Conservation (phyloP, 2,329 filamentous ascomycete species). For the Hymenoscyphus fructigenus region DNA sequence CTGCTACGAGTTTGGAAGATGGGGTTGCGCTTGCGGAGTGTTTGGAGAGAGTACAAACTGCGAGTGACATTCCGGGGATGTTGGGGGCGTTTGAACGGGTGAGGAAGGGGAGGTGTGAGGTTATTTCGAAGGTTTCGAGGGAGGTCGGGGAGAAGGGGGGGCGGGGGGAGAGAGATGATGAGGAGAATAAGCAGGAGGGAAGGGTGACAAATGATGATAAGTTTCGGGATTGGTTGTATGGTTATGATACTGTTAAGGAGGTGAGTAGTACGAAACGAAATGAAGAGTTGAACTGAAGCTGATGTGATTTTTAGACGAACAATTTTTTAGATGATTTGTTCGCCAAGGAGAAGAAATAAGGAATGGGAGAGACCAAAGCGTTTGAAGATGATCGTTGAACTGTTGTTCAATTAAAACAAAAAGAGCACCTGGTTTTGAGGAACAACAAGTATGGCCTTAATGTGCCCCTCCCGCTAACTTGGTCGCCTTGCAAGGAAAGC, state of each 20-base stretch:
- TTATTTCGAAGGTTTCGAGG: neutral
- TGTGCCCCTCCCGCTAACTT: too few relatives aligned
- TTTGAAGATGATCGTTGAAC: neutral
- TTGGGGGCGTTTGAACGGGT: neutral
- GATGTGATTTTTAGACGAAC: neutral
- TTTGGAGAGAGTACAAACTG: neutral
- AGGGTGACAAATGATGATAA: neutral
- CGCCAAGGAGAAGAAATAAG: neutral
- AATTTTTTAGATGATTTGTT: neutral
- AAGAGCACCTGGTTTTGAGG: too few relatives aligned
- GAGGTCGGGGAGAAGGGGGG: neutral
- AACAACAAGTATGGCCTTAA: too few relatives aligned
- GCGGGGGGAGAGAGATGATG: neutral
- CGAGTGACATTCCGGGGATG: neutral
- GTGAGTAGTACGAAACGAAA: neutral
- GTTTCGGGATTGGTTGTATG: neutral
- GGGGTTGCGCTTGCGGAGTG: neutral
- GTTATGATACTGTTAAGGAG: neutral
- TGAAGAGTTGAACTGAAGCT: neutral
- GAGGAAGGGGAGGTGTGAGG: neutral
- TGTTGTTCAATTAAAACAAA: too few relatives aligned
- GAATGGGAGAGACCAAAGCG: neutral
- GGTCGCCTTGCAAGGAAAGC: too few relatives aligned
- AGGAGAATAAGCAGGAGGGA: neutral
- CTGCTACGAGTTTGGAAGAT: neutral